A percentile compares a stretch with the other conserved stretches of the same genome.
These are phyloP conservation scores for Coniochaeta sp. DNA, from an alignment of 2,329 filamentous ascomycete genomes.

Conservation along the genomic window DNA sequence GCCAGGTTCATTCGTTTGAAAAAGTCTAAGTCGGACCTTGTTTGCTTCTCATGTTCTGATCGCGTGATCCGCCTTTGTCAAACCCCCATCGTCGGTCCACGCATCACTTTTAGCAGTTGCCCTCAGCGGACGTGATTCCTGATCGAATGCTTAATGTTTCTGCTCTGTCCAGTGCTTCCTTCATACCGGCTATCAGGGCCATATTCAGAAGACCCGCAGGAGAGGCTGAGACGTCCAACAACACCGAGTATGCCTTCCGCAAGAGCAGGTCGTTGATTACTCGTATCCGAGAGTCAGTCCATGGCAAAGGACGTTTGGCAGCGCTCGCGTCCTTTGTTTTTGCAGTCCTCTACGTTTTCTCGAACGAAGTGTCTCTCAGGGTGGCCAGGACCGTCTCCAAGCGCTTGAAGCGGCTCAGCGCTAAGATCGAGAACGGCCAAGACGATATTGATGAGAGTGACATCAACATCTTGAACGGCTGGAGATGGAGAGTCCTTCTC, in stretches of 20 bases:
- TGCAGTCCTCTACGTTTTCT: slow-evolving; percentile 50
- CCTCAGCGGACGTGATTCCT: too few species aligned
- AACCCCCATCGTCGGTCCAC: too few species aligned
- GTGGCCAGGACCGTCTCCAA: slow-evolving; percentile 45
- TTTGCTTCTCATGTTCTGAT: neutral
- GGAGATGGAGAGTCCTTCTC: slow-evolving; percentile 48
- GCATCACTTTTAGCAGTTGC: too few species aligned
- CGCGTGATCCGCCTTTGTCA: too few species aligned
- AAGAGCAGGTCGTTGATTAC: slow-evolving; percentile 41
- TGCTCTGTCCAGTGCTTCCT: slow-evolving; percentile 30
- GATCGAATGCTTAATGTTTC: neutral
- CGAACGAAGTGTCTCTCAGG: slow-evolving; percentile 49
- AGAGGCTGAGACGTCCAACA: slow-evolving; percentile 33
- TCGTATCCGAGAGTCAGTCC: slow-evolving; percentile 38
- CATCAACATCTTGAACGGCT: slow-evolving; percentile 41
- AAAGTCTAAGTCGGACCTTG: too few species aligned
- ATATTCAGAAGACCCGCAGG: slow-evolving; percentile 39
- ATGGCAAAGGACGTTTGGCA: slow-evolving; percentile 37
- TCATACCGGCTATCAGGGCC: slow-evolving; percentile 43
- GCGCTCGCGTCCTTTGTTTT: slow-evolving; percentile 47
- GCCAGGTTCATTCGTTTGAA: too few species aligned
- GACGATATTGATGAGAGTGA: slow-evolving; percentile 39
- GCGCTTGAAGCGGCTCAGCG: slow-evolving; percentile 38
- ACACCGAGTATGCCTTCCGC: slow-evolving; percentile 51
- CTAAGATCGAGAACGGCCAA: slow-evolving; percentile 40